Evolutionary conservation across 1,284 basidiomycete species (phyloP).

Genomic region (Tilletia caries): DNA sequence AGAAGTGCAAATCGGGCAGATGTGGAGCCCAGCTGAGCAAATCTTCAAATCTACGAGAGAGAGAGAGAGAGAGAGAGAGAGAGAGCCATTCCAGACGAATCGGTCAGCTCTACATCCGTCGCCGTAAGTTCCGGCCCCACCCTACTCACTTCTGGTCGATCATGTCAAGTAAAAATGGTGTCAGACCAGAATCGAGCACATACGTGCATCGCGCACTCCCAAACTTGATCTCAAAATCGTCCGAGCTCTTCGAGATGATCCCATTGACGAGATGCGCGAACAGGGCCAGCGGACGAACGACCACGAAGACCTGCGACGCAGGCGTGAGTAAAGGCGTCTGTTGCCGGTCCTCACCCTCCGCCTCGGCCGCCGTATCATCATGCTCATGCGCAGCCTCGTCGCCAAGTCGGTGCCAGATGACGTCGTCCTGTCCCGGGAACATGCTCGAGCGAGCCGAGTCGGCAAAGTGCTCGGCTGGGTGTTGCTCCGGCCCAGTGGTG

Average conservation of each 20-base stretch:
- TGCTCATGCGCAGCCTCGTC: background rate
- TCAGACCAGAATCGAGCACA: background rate
- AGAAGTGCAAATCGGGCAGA: background rate
- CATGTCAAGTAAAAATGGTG: background rate
- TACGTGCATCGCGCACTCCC: background rate
- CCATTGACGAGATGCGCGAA: constrained; percentile 1
- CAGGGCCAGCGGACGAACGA: background rate
- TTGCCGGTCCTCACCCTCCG: background rate
- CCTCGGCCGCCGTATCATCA: background rate
- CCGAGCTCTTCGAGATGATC: background rate
- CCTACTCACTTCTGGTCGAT: constrained; percentile 4
- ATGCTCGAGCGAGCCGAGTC: background rate
- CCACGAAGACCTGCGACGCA: background rate
- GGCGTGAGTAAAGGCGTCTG: background rate
- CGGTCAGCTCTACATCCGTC: background rate
- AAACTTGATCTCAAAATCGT: background rate
- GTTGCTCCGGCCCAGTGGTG: background rate
- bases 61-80: no score
- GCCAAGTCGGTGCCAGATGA: background rate
- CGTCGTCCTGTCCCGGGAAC: background rate
- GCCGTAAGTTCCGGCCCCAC: no score
- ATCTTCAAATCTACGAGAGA: background rate
- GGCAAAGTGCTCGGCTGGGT: background rate
- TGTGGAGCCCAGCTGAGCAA: background rate
- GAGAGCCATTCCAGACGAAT: no score